Base-by-base conservation (phyloP, 352 stramenopile species). In the Phytophthora crassamura region DNA sequence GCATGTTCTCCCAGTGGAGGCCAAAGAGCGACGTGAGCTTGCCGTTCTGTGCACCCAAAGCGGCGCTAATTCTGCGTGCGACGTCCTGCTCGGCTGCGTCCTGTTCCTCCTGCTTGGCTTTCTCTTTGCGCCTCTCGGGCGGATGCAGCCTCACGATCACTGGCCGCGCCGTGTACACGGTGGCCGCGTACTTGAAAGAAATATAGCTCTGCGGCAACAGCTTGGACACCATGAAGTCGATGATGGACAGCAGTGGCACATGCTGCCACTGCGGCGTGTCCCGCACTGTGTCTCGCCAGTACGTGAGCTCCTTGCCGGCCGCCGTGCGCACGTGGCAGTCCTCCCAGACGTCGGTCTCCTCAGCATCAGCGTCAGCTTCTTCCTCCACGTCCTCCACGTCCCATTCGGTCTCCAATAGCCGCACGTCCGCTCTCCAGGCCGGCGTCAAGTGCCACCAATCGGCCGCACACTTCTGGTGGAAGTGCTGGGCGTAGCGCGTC, bases 1-100 rank as follows among this genome's bases (percentile, higher is more conserved):
- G 50, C 77, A 86, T 86, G 16, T 84, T 86, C 56, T 86, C 77
- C 77, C 77, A 86, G 50, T 86, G 77, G n/a, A 86, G 69, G n/a
- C 77, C 77, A 67, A 86, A 86, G 10, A 86, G 64, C 4, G 74
- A 84, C 47, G 77, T 76, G 28, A 82, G 25, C 28, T 77, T 80
- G 9, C 64, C 68, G 32, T 77, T 73, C 53, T 70, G 64, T 14
- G 41, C 57, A 4, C 47, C 56, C 9, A 80, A 36, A 4, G 60
- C 68, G 4, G 53, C 42, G 51, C 56, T 70, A 36, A 80, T 77
- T n/a, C 42, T 56, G 34, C 60, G 56, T 12, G 65, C 70, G 12
- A 69, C 58, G 11, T 66, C 55, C 30, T 73, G 59, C 5, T 78
- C 59, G n/a, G 11, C 22, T 4, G 15, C 64, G 28, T 74, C 59